Evolutionary conservation across 139 green algal species (phyloP), one percentile per base, ranked within the genome.

Genomic region (Chlamydomonas sp.): DNA sequence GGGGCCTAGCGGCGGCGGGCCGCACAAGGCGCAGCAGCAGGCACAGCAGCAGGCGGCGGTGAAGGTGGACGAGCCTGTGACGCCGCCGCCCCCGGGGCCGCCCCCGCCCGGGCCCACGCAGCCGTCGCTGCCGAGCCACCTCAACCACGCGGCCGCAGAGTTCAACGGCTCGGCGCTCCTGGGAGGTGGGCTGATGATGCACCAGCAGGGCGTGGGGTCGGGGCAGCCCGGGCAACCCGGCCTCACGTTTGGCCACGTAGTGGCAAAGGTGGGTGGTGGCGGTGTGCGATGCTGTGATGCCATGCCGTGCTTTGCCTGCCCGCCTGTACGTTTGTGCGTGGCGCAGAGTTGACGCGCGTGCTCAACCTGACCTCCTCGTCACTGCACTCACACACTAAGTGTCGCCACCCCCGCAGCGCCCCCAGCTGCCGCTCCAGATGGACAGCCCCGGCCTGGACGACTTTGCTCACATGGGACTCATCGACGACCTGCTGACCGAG

Each of bases 391-490:
- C n/a, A n/a, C n/a, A n/a, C n/a, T n/a, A n/a, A n/a, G n/a, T n/a
- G n/a, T n/a, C n/a, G n/a, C n/a, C n/a, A n/a, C n/a, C n/a, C 39
- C 59, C 29, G 62, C 37, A 69, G 35, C 62, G 62, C 35, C 24
- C 62, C 5, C 35, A 26, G 34, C 62, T 35, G 34, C 37, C 13
- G 31, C 33, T 22, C 3, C 48, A 62, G 37, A 35, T 77, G 3
- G 85, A 91, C 70, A 83, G 78, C 26, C 79, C 87, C 1, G 77
- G 85, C 31, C 49, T 94, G 64, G 87, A 94, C 67, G 88, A 91
- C 74, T 94, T 94, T 79, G 84, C 85, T 0, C 88, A 94, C 73
- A 89, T 94, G 80, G 82, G 81, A 5, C 77, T 94, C 22, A 94
- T 93, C 50, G 84, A 79, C 2, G 88, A 94, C 65, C 71, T 94